Conservation (phyloP, 352 stramenopile genomes). For the Phytopythium delawarense region DNA sequence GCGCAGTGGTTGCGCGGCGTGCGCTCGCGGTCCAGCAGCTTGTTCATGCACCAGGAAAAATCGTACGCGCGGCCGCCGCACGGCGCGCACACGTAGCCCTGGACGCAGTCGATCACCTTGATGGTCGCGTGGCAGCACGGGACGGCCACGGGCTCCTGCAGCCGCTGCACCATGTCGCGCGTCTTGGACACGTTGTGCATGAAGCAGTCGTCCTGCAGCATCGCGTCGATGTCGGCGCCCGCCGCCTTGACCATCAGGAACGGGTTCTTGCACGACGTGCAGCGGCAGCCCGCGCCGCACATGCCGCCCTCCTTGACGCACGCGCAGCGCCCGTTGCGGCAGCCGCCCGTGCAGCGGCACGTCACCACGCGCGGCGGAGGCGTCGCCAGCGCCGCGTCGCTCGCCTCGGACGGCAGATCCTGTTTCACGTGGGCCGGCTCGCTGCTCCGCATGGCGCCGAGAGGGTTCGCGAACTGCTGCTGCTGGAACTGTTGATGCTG, state of each 20-base stretch:
- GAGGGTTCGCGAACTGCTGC: not conserved
- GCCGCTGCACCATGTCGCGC: conserved; percentile 71
- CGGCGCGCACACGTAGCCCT: conserved; percentile 51
- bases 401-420: conserved; percentile 1
- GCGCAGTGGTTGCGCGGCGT: conserved; percentile 79
- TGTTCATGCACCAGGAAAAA: conserved; percentile 84
- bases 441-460: not conserved
- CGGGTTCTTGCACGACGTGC: conserved; percentile 85
- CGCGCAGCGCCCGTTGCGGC: conserved; percentile 73
- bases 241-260: conserved; percentile 79
- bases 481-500: conserved; percentile 6
- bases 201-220: conserved; percentile 77
- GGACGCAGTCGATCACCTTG: conserved; percentile 73
- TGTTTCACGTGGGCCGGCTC: conserved; percentile 1
- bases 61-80: conserved; percentile 51
- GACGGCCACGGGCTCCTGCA: conserved; percentile 63
- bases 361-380: conserved; percentile 49
- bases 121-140: conserved; percentile 55
- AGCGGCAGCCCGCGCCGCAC: conserved; percentile 69
- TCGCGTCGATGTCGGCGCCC: conserved; percentile 66
- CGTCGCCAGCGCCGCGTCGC: conserved; percentile 1
- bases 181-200: conserved; percentile 88
- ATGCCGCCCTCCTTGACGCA: conserved; percentile 83
- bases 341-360: conserved; percentile 76
- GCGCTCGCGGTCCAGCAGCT: conserved; percentile 66